Conservation (phyloP, 169 alveolate genomes). For the Plasmodium gaboni region DNA sequence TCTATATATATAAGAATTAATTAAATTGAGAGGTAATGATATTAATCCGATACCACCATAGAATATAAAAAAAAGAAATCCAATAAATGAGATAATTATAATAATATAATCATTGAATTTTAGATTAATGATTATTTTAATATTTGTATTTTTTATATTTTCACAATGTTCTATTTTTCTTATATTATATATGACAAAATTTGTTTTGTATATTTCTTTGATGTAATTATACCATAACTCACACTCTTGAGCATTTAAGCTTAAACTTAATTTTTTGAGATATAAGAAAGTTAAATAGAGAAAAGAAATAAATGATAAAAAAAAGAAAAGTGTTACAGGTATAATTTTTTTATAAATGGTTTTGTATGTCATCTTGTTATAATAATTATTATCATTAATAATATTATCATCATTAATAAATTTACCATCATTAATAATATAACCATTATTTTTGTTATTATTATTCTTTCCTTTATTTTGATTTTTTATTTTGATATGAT, state of each 20-base stretch:
- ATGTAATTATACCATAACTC: constrained; percentile 37
- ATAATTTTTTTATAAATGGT: constrained; percentile 13
- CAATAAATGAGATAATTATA: constrained; percentile 19
- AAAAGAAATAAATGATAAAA: constrained; percentile 30
- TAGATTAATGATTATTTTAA: constrained; percentile 7
- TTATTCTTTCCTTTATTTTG: not conserved
- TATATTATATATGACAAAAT: constrained; percentile 15
- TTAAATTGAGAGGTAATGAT: constrained; percentile 29
- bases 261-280: constrained; percentile 6
- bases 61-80: constrained; percentile 20
- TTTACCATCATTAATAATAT: not conserved
- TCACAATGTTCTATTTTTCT: constrained; percentile 30
- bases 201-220: constrained; percentile 5
- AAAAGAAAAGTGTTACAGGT: constrained; percentile 1
- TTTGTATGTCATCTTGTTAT: constrained; percentile 2
- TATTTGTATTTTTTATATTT: constrained; percentile 6
- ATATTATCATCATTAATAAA: not conserved
- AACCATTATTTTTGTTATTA: not conserved
- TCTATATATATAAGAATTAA: constrained; percentile 2
- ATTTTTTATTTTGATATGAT: too few species aligned
- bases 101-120: constrained; percentile 25
- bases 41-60: constrained; percentile 52
- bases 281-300: too few species aligned
- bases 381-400: not conserved
- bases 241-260: constrained; percentile 55